These are phyloP conservation scores for Xylaria cubensis DNA, from an alignment of 495 filamentous ascomycete genomes.

Conservation along the genomic window DNA sequence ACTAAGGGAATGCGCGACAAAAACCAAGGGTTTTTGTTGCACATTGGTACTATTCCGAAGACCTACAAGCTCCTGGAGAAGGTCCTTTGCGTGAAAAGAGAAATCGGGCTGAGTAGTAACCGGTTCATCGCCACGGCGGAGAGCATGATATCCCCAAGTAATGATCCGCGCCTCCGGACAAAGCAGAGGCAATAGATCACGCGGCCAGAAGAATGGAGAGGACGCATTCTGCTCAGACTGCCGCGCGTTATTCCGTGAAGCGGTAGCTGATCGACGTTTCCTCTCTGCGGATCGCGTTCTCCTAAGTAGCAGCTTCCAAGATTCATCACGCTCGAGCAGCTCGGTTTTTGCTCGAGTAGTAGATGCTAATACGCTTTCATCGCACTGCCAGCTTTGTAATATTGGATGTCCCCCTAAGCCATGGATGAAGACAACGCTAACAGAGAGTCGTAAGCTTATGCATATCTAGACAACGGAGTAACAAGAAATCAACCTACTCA, in stretches of 20 bases:
- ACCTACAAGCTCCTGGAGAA: conserved; percentile 39
- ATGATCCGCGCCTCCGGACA: conserved; percentile 44
- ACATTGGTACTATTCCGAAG: conserved; percentile 28
- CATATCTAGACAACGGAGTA: neutral
- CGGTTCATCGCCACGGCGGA: conserved; percentile 38
- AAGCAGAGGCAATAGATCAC: conserved; percentile 42
- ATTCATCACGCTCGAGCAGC: conserved; percentile 19
- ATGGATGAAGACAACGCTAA: conserved; percentile 46
- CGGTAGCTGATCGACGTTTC: conserved; percentile 22
- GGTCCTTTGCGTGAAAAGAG: conserved; percentile 42
- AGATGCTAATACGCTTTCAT: neutral
- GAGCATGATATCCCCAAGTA: conserved; percentile 48
- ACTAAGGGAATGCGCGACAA: conserved; percentile 46
- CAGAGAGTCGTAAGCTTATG: neutral
- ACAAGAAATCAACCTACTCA: conserved; percentile 38
- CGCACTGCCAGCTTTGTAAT: conserved; percentile 41
- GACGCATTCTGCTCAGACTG: neutral
- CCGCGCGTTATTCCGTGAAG: neutral
- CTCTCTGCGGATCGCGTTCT: conserved; percentile 10
- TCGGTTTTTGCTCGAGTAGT: neutral
- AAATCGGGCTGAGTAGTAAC: conserved; percentile 41
- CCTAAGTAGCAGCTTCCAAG: conserved; percentile 31
- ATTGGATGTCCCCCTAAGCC: conserved; percentile 49
- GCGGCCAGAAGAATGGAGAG: conserved; percentile 41
- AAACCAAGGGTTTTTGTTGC: conserved; percentile 37